A percentile compares a stretch with the other conserved stretches of the same genome.
phyloP scores from a whole-genome alignment of 345 rosid genomes.

The Dovyalis caffra region DNA sequence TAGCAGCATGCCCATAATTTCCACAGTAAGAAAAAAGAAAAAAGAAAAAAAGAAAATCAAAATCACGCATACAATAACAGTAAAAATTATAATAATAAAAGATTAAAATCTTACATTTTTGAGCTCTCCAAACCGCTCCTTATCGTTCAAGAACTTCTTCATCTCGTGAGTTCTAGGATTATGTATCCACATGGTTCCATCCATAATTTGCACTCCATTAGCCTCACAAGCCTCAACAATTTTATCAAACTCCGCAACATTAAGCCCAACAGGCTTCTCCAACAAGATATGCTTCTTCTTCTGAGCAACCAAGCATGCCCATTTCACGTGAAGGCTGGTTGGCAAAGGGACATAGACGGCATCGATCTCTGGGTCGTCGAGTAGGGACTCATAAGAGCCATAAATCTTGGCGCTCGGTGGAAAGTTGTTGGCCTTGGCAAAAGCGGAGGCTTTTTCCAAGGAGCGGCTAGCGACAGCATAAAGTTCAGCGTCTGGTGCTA shows the following conservation, averaged over 20 bases:
- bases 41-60: not conserved
- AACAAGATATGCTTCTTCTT: slow-evolving; percentile 71
- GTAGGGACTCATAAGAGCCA: slow-evolving; percentile 68
- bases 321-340: slow-evolving; percentile 63
- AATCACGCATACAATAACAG: not conserved
- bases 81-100: not conserved
- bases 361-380: slow-evolving; percentile 69
- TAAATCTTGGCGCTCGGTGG: slow-evolving; percentile 56
- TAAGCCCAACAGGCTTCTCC: slow-evolving; percentile 77
- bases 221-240: slow-evolving; percentile 61
- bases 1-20: too few species aligned
- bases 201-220: slow-evolving; percentile 75
- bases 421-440: slow-evolving; percentile 58
- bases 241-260: slow-evolving; percentile 54
- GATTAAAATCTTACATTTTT: slow-evolving; percentile 33
- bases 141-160: slow-evolving; percentile 47
- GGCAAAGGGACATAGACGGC: slow-evolving; percentile 80
- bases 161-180: slow-evolving; percentile 59
- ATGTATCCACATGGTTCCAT: slow-evolving; percentile 91
- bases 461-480: slow-evolving; percentile 64
- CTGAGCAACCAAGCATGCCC: slow-evolving; percentile 64
- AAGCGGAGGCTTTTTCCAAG: slow-evolving; percentile 48
- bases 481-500: slow-evolving; percentile 65
- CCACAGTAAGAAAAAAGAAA: too few species aligned
- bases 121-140: slow-evolving; percentile 55